These are phyloP conservation scores for Saturnispora saitoi DNA, from an alignment of 805 yeast genomes.

Conservation along the genomic window DNA sequence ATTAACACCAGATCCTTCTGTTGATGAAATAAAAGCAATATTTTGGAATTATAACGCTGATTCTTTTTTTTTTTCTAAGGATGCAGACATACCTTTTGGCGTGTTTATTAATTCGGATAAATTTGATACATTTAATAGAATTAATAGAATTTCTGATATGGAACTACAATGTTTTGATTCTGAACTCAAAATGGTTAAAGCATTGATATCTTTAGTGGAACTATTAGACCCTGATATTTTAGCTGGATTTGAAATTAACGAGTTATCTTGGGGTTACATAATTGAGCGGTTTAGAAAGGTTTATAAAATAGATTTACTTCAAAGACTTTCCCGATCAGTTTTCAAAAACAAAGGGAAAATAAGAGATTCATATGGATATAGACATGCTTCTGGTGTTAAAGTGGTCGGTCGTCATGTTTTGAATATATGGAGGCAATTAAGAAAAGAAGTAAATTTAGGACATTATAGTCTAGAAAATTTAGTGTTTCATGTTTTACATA, in stretches of 20 bases:
- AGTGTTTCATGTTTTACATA: slow-evolving; percentile 57
- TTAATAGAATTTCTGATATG: not conserved
- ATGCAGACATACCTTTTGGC: slow-evolving; percentile 30
- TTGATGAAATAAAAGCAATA: slow-evolving; percentile 50
- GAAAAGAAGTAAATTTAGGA: slow-evolving; percentile 52
- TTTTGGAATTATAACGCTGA: slow-evolving; percentile 55
- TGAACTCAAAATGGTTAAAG: slow-evolving; percentile 55
- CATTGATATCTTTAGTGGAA: slow-evolving; percentile 47
- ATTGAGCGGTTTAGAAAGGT: slow-evolving; percentile 48
- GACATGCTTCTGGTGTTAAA: slow-evolving; percentile 61
- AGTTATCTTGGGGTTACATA: slow-evolving; percentile 84
- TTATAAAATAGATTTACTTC: slow-evolving; percentile 45
- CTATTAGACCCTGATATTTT: slow-evolving; percentile 79
- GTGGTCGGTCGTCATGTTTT: slow-evolving; percentile 77
- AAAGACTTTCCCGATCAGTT: slow-evolving; percentile 52
- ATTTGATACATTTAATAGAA: not conserved
- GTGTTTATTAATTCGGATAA: slow-evolving; percentile 18
- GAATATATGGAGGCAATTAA: slow-evolving; percentile 75
- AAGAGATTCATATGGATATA: slow-evolving; percentile 72
- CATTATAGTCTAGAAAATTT: slow-evolving; percentile 74
- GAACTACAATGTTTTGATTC: slow-evolving; percentile 35
- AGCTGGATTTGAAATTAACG: slow-evolving; percentile 76
- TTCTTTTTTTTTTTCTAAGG: slow-evolving; percentile 25
- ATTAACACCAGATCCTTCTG: slow-evolving; percentile 53
- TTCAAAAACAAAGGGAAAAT: slow-evolving; percentile 40